Evolutionary conservation across 2,329 filamentous ascomycete species (phyloP), one percentile per base, ranked within the genome.

Genomic region (Harringtonia aguacate): DNA sequence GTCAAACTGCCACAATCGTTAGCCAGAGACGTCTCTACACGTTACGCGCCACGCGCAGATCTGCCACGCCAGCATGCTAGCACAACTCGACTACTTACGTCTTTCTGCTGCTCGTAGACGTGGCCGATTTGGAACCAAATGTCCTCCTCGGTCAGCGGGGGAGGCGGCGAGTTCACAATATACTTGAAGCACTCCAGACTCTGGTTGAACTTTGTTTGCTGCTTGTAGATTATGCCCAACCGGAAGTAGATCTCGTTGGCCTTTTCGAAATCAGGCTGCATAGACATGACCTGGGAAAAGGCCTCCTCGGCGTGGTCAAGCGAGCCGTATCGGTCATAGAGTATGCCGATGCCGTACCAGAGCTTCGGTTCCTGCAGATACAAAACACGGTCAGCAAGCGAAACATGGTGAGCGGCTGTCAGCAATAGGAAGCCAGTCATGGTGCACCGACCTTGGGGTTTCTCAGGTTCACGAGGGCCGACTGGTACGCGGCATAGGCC

Each of bases 71-170:
- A n/a, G n/a, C n/a, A n/a, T n/a, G n/a, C n/a, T n/a, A n/a, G 17
- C 20, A 15, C 8, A 22, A 3, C 13, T 13, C 12, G 30, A 8
- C 36, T 27, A 73, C 87, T 67, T 72, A 95, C 89, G 58, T 98
- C 92, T 73, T 97, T 97, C 64, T 97, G 90, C 58, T 97, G 92
- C 61, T 98, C 92, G 57, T 98, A 89, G 40, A 98, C 92, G 62
- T 98, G 92, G 22, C 92, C 92, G 58, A 98, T 97, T 64, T 98
- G 92, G 69, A 98, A 98, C 90, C 90, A 97, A 48, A 98, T 98
- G 56, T 98, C 92, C 62, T 97, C 90, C 61, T 97, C 89, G 0
- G 89, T 95, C 55, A 98, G 65, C 3, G 92, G 92, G 4, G 86
- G 81, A 4, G 92, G 92, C 24, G 92, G 90, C 43, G 94, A 89